Percentiles rank a stretch among this genome's conserved stretches.
Conservation (phyloP, 768 basidiomycete species). For the Suillus subluteus region DNA sequence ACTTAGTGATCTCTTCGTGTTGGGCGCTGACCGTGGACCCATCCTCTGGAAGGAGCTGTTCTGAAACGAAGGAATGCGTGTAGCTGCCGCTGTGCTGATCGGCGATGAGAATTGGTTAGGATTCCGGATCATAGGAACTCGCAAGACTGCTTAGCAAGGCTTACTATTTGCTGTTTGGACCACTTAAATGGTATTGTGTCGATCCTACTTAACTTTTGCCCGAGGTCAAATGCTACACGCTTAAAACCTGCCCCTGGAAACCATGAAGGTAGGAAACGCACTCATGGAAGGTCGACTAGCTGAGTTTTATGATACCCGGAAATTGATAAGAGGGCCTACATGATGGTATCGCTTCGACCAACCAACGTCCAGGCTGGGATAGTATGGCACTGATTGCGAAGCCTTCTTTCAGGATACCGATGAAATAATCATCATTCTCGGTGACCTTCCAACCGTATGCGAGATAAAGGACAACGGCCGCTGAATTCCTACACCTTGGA, state of each 20-base stretch:
- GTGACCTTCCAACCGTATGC: constrained; percentile 7
- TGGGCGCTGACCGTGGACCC: not conserved
- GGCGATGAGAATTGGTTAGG: not conserved
- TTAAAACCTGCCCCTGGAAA: constrained; percentile 26
- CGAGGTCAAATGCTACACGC: constrained; percentile 15
- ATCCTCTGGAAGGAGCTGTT: constrained; percentile 4
- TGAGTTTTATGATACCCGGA: not conserved
- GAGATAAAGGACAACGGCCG: not conserved
- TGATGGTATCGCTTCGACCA: not conserved
- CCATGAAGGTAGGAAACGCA: constrained; percentile 23
- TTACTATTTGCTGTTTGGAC: constrained; percentile 22
- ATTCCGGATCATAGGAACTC: not conserved
- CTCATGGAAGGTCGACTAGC: not conserved
- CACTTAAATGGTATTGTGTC: constrained; percentile 20
- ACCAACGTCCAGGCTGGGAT: not conserved
- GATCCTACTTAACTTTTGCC: constrained; percentile 8
- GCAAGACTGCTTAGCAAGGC: not conserved
- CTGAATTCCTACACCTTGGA: not conserved
- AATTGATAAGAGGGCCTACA: not conserved
- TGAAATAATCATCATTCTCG: not conserved
- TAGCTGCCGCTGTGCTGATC: not conserved
- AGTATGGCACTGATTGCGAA: not conserved
- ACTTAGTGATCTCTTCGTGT: constrained; percentile 18
- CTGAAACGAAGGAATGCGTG: constrained; percentile 1
- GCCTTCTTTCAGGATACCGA: not conserved